Percentiles rank a stretch among this genome's conserved stretches.
Conservation (phyloP, 495 filamentous ascomycete genomes). For the Tuber brumale region DNA sequence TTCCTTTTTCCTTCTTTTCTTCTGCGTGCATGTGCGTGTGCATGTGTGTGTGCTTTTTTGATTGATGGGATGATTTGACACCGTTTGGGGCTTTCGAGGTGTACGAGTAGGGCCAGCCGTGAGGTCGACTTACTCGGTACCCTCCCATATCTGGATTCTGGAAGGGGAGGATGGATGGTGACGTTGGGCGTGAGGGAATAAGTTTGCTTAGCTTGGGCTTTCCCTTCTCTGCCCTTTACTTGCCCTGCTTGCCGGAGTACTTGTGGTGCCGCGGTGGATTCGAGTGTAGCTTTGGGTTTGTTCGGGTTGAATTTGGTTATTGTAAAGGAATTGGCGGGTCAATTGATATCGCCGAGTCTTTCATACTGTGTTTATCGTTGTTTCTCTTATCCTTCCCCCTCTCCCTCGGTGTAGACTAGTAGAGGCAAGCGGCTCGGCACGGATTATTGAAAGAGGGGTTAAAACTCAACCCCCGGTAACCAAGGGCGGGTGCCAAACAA, state of each 20-base stretch:
- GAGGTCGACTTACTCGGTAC: background rate
- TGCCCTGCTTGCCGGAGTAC: background rate
- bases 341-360: background rate
- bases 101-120: background rate
- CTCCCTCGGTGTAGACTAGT: background rate
- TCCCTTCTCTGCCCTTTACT: background rate
- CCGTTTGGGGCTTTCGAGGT: background rate
- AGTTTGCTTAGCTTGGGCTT: background rate
- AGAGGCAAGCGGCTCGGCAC: background rate
- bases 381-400: background rate
- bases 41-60: background rate
- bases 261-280: background rate
- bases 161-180: background rate
- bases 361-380: background rate
- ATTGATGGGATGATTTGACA: background rate
- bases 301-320: background rate
- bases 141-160: background rate
- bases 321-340: background rate
- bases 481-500: background rate
- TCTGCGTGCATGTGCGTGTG: background rate
- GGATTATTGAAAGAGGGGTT: background rate
- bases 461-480: background rate
- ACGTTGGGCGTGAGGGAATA: background rate
- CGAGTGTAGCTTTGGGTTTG: background rate
- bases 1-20: background rate